Evolutionary conservation across 768 basidiomycete genomes (phyloP).

Genomic region (Punctularia strigosozonata): DNA sequence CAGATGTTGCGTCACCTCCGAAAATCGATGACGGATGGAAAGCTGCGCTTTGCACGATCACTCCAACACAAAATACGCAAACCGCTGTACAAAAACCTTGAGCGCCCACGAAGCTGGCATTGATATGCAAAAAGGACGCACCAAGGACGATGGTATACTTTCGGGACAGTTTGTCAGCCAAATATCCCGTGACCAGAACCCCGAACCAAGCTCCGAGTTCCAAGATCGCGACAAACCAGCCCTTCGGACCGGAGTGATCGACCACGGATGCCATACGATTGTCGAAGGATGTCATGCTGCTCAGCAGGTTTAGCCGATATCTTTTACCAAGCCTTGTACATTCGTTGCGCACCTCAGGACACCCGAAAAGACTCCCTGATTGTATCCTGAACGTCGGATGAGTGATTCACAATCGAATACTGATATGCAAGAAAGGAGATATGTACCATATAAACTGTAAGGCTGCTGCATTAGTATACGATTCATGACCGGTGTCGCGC

Average conservation of each 20-base stretch:
- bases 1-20: no score
- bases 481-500: neutral
- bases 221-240: constrained; percentile 65
- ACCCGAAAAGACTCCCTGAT: constrained; percentile 71
- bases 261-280: constrained; percentile 46
- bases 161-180: constrained; percentile 62
- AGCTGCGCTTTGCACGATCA: constrained; percentile 60
- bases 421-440: neutral
- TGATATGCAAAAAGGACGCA: constrained; percentile 18
- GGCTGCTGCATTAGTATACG: constrained; percentile 4
- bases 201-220: constrained; percentile 72
- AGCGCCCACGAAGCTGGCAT: neutral
- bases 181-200: constrained; percentile 57
- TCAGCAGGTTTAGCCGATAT: neutral
- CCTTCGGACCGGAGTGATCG: constrained; percentile 38
- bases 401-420: constrained; percentile 1
- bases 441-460: constrained; percentile 50
- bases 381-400: constrained; percentile 35
- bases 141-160: constrained; percentile 61
- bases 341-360: constrained; percentile 42
- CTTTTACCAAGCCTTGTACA: neutral
- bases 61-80: constrained; percentile 40
- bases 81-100: constrained; percentile 10
- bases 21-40: constrained; percentile 48
- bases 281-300: constrained; percentile 40